Evolutionary conservation across 768 basidiomycete species (phyloP).

Genomic region (Termitomyces heimii): DNA sequence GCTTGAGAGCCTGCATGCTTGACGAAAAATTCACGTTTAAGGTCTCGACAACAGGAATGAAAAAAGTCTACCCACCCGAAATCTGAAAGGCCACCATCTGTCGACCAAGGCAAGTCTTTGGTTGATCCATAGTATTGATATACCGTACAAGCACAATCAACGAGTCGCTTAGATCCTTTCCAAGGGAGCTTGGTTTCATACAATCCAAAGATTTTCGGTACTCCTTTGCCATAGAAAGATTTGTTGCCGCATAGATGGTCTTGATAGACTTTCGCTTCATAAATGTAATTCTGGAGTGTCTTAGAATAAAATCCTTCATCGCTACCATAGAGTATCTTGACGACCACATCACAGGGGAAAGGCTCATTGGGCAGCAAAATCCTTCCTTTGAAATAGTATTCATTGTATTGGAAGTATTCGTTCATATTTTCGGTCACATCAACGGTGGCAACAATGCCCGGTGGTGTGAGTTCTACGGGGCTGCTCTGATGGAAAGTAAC

Average conservation of each 20-base stretch:
- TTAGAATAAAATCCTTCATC: not conserved
- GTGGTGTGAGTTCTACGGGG: too few relatives aligned
- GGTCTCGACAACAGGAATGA: not conserved
- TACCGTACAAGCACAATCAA: too few relatives aligned
- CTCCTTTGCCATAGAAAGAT: too few relatives aligned
- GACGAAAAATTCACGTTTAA: not conserved
- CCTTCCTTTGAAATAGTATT: too few relatives aligned
- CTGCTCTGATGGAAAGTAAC: too few relatives aligned
- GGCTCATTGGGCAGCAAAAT: too few relatives aligned
- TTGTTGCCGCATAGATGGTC: not conserved
- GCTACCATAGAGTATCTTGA: not conserved
- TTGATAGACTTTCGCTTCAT: not conserved
- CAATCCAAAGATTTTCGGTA: not conserved
- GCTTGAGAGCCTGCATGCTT: not conserved
- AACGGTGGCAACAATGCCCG: too few relatives aligned
- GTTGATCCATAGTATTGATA: too few relatives aligned
- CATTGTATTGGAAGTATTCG: too few relatives aligned
- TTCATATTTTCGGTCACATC: too few relatives aligned
- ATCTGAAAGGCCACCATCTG: not conserved
- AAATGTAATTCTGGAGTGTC: not conserved
- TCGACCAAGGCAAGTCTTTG: too few relatives aligned
- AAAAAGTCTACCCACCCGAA: not conserved
- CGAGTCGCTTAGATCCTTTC: too few relatives aligned
- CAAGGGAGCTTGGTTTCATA: not conserved
- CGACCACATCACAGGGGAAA: not conserved